phyloP scores from a whole-genome alignment of 1,284 basidiomycete genomes.

The Cutaneotrichosporon daszewskae region DNA sequence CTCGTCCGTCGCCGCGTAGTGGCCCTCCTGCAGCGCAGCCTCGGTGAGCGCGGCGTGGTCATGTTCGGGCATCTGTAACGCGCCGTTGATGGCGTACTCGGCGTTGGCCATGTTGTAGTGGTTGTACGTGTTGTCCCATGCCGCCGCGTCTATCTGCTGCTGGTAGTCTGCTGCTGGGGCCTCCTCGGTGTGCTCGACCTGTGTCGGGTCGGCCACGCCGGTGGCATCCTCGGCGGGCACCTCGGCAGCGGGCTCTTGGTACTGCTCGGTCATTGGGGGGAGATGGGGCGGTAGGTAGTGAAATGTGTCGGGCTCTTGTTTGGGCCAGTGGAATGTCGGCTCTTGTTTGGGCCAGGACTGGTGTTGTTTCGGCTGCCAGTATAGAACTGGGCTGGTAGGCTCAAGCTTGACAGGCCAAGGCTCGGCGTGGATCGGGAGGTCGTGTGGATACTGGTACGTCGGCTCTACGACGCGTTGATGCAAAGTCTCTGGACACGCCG shows the following conservation, averaged over 20 bases:
- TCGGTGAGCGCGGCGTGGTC: background rate
- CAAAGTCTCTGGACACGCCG: too few relatives aligned
- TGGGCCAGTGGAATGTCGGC: too few relatives aligned
- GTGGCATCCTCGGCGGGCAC: background rate
- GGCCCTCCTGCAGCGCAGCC: background rate
- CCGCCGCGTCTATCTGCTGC: background rate
- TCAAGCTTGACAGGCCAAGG: too few relatives aligned
- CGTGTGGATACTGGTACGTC: too few relatives aligned
- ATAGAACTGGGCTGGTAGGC: too few relatives aligned
- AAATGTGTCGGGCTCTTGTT: too few relatives aligned
- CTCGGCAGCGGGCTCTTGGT: background rate
- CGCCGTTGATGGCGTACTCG: slow-evolving; percentile 6
- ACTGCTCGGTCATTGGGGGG: background rate
- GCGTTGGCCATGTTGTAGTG: background rate
- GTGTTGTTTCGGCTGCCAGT: too few relatives aligned
- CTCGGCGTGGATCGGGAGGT: too few relatives aligned
- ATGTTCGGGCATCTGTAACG: slow-evolving; percentile 4
- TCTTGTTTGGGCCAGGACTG: too few relatives aligned
- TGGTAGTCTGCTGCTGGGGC: background rate
- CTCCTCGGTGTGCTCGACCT: background rate
- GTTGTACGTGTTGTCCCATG: too few relatives aligned
- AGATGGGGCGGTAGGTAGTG: too few relatives aligned
- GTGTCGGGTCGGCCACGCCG: background rate
- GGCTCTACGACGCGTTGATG: too few relatives aligned
- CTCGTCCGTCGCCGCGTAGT: slow-evolving; percentile 9